Conservation (phyloP, 1,139 yeast genomes). For the Hemisphaericaspora subhashii region DNA sequence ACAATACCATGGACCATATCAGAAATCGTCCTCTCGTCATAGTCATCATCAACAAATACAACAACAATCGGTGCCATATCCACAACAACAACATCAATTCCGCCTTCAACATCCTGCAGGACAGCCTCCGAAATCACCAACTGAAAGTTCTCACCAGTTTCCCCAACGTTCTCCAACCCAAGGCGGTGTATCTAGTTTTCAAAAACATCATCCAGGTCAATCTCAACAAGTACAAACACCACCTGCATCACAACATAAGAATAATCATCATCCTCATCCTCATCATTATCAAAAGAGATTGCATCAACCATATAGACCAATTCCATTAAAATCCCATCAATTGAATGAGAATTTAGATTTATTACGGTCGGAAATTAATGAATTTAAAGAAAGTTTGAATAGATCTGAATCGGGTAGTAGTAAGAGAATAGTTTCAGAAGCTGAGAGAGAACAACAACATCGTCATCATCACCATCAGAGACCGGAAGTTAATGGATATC, state of each 20-base stretch:
- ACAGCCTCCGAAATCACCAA: not conserved
- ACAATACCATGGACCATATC: slow-evolving; percentile 6
- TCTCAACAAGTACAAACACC: not conserved
- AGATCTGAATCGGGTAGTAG: slow-evolving; percentile 28
- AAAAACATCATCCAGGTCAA: not conserved
- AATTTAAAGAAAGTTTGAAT: slow-evolving; percentile 45
- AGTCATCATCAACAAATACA: slow-evolving; percentile 11
- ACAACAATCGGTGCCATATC: no score
- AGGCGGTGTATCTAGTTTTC: not conserved
- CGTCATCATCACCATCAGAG: slow-evolving; percentile 8
- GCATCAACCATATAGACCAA: slow-evolving; percentile 16
- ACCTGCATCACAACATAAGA: not conserved
- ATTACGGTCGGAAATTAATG: slow-evolving; percentile 46
- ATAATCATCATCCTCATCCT: slow-evolving; percentile 1
- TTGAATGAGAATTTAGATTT: slow-evolving; percentile 46
- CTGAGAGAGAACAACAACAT: slow-evolving; percentile 8
- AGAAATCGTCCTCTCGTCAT: slow-evolving; percentile 12
- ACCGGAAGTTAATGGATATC: no score
- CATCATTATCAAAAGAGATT: slow-evolving; percentile 5
- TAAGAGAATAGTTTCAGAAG: no score
- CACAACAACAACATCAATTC: slow-evolving; percentile 7
- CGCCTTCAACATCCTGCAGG: slow-evolving; percentile 7
- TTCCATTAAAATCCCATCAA: slow-evolving; percentile 27
- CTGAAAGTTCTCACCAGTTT: not conserved
- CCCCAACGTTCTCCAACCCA: not conserved